phyloP scores from a whole-genome alignment of 2,329 filamentous ascomycete species.

The Colletotrichum zoysiae region DNA sequence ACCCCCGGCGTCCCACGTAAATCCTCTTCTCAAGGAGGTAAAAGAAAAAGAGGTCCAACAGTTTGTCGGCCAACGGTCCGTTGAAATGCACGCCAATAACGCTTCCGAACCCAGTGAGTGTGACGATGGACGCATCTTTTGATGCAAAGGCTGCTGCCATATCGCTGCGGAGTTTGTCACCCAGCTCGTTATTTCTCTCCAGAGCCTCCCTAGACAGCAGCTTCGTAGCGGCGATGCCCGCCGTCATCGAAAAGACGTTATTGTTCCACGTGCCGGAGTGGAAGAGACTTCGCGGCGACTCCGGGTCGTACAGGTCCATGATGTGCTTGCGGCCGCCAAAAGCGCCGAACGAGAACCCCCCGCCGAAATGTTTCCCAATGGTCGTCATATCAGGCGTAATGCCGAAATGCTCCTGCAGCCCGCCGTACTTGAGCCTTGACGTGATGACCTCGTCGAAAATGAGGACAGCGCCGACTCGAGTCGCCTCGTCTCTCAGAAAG shows the following conservation, averaged over 20 bases:
- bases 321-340: constrained; percentile 72
- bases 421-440: constrained; percentile 66
- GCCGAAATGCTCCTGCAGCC: constrained; percentile 58
- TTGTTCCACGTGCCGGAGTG: constrained; percentile 43
- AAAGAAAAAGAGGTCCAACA: constrained; percentile 39
- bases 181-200: constrained; percentile 29
- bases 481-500: constrained; percentile 37
- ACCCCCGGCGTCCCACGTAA: constrained; percentile 39
- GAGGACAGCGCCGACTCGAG: constrained; percentile 63
- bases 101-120: constrained; percentile 34
- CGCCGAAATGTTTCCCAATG: constrained; percentile 76
- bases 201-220: constrained; percentile 36
- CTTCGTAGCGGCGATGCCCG: constrained; percentile 37
- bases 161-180: constrained; percentile 21
- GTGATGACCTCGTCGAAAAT: constrained; percentile 82
- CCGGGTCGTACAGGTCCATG: constrained; percentile 69
- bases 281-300: constrained; percentile 45
- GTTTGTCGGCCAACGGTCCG: constrained; percentile 7
- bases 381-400: constrained; percentile 72
- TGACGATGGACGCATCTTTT: constrained; percentile 15
- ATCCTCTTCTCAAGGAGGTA: constrained; percentile 33
- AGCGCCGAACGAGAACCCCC: constrained; percentile 74
- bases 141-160: constrained; percentile 22
- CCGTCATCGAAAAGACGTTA: constrained; percentile 43
- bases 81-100: constrained; percentile 37